Base-by-base conservation (phyloP, 2,329 filamentous ascomycete genomes). In the Talaromyces marneffei region DNA sequence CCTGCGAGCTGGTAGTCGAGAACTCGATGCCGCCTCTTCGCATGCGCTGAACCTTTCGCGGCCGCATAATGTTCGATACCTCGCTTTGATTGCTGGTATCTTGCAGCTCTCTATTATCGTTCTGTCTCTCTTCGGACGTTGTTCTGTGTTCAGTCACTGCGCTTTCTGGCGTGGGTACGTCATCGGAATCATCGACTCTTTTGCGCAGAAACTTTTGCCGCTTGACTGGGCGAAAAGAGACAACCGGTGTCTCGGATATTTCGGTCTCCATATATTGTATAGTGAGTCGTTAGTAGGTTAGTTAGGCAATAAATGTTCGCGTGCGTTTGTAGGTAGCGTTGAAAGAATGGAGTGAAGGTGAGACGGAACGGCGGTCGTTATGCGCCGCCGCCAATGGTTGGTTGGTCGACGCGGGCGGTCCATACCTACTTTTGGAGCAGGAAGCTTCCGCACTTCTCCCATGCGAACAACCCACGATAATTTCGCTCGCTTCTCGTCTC, bases 141-240 rank as follows among this genome's bases (percentile, higher is more conserved):
- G 27, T 60, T n/a, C 62, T 65, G 20, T 65, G 63, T 40, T 54
- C 62, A 23, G 61, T 44, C 29, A 46, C 48, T 54, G 61, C 60
- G 10, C 53, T 53, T 12, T 37, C 44, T 23, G 29, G 37, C 20
- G 48, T 10, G 42, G 69, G 67, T 35, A 63, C 59, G 14, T 65
- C 62, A 55, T 65, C 57, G 37, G 69, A 65, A 4, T 61, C 69
- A 8, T 71, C 68, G 27, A 65, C 60, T 57, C 80, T 76, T 65
- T 78, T 79, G 60, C 80, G 79, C 64, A 79, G 72, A 58, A 81
- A 77, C 66, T 81, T 83, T 63, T 80, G 75, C 59, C 78, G 76
- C 71, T 83, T 84, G 7, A 74, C 74, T 16, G 80, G 74, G 33
- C 80, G 75, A 65, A 82, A 82, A 12, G 79, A 63, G 6, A 77